Evolutionary conservation across 495 filamentous ascomycete genomes (phyloP).

Genomic region (Lichina pygmaea): DNA sequence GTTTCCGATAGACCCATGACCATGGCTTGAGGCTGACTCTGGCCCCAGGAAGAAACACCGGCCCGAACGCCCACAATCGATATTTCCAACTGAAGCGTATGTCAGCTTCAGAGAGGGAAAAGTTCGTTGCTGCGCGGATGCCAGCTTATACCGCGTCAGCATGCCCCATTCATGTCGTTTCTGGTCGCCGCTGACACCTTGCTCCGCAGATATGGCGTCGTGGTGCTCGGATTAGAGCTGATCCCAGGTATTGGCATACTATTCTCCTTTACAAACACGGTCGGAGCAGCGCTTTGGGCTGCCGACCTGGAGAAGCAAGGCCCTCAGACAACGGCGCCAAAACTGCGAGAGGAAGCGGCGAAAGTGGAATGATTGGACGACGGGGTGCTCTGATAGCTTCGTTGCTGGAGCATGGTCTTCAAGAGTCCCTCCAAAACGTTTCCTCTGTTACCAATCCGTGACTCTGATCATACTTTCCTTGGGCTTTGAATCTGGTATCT

Average conservation of each 20-base stretch:
- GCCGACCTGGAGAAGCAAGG: slow-evolving; percentile 51
- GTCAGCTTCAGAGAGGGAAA: slow-evolving; percentile 27
- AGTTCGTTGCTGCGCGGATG: slow-evolving; percentile 34
- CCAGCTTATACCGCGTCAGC: slow-evolving; percentile 51
- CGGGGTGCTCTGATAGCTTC: too few species aligned
- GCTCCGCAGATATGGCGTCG: slow-evolving; percentile 44
- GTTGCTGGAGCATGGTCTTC: too few species aligned
- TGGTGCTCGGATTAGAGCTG: slow-evolving; percentile 56
- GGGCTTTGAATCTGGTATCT: too few species aligned
- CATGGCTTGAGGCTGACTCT: background rate
- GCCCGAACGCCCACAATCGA: slow-evolving; percentile 24
- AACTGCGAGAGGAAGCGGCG: slow-evolving; percentile 23
- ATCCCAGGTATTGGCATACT: slow-evolving; percentile 58
- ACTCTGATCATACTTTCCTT: too few species aligned
- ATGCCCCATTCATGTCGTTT: too few species aligned
- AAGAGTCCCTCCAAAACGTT: too few species aligned
- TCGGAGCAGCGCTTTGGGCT: slow-evolving; percentile 84
- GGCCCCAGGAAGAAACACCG: slow-evolving; percentile 8
- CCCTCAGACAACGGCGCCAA: slow-evolving; percentile 21
- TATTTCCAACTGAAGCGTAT: slow-evolving; percentile 85
- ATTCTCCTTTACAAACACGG: slow-evolving; percentile 75
- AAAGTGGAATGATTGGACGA: slow-evolving; percentile 19
- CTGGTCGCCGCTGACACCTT: background rate
- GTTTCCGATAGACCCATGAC: slow-evolving; percentile 3
- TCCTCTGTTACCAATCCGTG: too few species aligned